phyloP scores from a whole-genome alignment of 805 yeast genomes.

The Gaillardinia entomophila region DNA sequence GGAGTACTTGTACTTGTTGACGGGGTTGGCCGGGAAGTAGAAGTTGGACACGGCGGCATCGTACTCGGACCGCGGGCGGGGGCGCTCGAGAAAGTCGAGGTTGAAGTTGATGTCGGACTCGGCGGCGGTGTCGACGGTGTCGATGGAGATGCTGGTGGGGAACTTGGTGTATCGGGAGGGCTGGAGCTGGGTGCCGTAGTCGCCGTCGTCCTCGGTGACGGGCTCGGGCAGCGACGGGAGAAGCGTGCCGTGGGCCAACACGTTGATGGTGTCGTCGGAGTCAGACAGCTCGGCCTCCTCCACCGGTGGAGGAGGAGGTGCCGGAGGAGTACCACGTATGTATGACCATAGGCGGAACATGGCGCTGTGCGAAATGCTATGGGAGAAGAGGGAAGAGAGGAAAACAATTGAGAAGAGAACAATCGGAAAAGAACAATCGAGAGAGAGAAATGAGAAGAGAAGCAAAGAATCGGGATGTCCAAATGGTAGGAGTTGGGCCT shows the following conservation, averaged over 20 bases:
- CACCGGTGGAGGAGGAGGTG: no score
- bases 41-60: slow-evolving; percentile 10
- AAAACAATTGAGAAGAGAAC: no score
- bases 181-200: not conserved
- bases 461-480: no score
- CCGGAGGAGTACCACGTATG: no score
- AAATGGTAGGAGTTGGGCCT: no score
- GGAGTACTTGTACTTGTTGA: slow-evolving; percentile 11
- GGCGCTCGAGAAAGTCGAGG: slow-evolving; percentile 1
- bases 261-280: no score
- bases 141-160: not conserved
- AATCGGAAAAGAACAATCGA: no score
- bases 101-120: slow-evolving; percentile 4
- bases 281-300: no score
- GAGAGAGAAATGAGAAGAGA: no score
- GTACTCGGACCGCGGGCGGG: slow-evolving; percentile 9
- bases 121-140: not conserved
- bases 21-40: slow-evolving; percentile 13
- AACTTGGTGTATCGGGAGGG: not conserved
- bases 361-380: no score
- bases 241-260: slow-evolving; percentile 1
- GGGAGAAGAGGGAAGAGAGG: no score
- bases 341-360: no score
- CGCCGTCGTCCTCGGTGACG: not conserved
- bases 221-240: not conserved